Base-by-base conservation (phyloP, 2,329 filamentous ascomycete genomes). In the Fusarium sp. region DNA sequence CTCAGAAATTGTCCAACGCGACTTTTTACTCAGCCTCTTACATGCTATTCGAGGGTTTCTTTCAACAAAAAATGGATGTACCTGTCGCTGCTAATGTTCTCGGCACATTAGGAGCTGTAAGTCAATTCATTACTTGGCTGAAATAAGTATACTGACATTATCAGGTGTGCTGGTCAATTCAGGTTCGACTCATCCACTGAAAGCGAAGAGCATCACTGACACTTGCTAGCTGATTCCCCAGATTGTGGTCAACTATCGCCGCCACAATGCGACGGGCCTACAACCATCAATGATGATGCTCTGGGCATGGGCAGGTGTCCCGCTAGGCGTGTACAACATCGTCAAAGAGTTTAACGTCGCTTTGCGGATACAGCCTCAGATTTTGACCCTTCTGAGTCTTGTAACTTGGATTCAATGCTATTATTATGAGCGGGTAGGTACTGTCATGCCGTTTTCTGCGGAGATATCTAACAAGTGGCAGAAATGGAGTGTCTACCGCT, bases 241-340 rank as follows among this genome's bases (percentile, higher is more conserved):
- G 74, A 91, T 92, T 47, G 75, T 89, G 33, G 85, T 91, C 71
- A 92, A 92, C 71, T 88, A 89, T 70, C 83, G 85, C 6, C 82
- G 89, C 2, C 88, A 91, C 74, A 83, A 90, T 79, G 88, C 89
- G 2, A 85, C 81, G 1, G 90, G 89, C 1, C 80, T 92, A 0
- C 89, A 91, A 48, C 84, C 87, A 0, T 87, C 87, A 0, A 91
- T 92, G 89, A 91, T 92, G 89, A 84, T 92, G 74, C 81, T 91
- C 4, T 92, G 90, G 84, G 87, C 88, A 0, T 86, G 83, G 79
- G 90, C 90, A 3, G 90, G 90, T 0, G 86, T 91, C 0, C 89
- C 89, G 1, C 80, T 92, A 0, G 90, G 90, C 4, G 80, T 81
- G 7, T 83, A 82, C 69, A 83, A 82, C 59, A 80, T 82, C 35